phyloP scores from a whole-genome alignment of 495 filamentous ascomycete species.

The Xylaria sp. region DNA sequence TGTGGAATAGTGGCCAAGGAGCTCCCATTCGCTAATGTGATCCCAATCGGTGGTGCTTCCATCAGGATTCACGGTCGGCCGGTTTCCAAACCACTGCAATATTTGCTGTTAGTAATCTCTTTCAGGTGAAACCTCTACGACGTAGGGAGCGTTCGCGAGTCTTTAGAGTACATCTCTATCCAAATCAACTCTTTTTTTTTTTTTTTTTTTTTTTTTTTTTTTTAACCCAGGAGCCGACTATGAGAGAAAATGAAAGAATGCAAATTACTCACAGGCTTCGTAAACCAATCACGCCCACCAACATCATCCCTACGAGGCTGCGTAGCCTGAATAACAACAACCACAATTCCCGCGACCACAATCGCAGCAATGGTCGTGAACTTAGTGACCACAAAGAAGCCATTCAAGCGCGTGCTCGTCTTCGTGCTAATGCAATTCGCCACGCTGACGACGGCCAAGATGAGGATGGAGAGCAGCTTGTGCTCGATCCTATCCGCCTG shows the following conservation, averaged over 20 bases:
- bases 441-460: conserved; percentile 53
- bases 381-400: conserved; percentile 61
- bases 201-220: too few species aligned
- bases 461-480: conserved; percentile 56
- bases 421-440: conserved; percentile 65
- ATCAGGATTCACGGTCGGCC: conserved; percentile 52
- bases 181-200: too few species aligned
- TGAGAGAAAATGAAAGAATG: not conserved
- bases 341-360: conserved; percentile 56
- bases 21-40: conserved; percentile 52
- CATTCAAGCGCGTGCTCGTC: conserved; percentile 59
- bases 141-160: too few species aligned
- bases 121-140: too few species aligned
- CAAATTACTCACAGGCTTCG: conserved; percentile 35
- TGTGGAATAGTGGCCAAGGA: conserved; percentile 59
- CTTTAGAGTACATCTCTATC: too few species aligned
- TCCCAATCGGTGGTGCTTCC: conserved; percentile 59
- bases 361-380: conserved; percentile 55
- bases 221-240: not conserved
- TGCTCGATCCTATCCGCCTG: conserved; percentile 48
- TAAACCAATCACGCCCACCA: conserved; percentile 60
- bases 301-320: conserved; percentile 41
- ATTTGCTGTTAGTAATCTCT: not conserved
- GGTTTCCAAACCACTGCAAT: conserved; percentile 53
- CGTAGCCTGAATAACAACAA: conserved; percentile 47